A percentile compares a stretch with the other conserved stretches of the same genome.
Conservation (phyloP, 2,329 filamentous ascomycete genomes). For the Exophiala dermatitidis region DNA sequence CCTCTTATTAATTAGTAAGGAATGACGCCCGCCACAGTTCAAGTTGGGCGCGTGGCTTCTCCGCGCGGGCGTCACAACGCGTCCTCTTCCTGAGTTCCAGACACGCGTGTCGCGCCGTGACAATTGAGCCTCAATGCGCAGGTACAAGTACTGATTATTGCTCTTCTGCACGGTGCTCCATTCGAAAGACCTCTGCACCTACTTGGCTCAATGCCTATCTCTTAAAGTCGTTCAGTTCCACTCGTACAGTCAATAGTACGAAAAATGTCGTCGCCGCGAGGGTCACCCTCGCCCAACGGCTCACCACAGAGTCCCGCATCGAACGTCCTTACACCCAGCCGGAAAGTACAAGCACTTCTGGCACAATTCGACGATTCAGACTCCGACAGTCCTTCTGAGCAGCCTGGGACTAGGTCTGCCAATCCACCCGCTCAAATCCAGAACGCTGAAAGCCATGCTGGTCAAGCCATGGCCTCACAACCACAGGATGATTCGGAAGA, state of each 20-base stretch:
- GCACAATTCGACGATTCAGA: slow-evolving; percentile 44
- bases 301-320: slow-evolving; percentile 11
- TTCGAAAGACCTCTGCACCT: too few relatives aligned
- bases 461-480: background rate
- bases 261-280: slow-evolving; percentile 12
- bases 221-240: background rate
- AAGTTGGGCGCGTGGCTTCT: background rate
- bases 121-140: background rate
- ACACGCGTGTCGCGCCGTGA: background rate
- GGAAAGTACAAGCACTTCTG: slow-evolving; percentile 45
- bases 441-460: background rate
- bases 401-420: background rate
- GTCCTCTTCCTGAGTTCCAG: background rate
- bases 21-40: too few relatives aligned
- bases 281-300: slow-evolving; percentile 7
- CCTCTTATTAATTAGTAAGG: too few relatives aligned
- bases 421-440: background rate
- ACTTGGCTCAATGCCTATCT: background rate
- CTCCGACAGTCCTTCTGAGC: slow-evolving; percentile 6
- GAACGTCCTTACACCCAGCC: slow-evolving; percentile 30
- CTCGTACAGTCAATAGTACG: background rate
- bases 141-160: background rate
- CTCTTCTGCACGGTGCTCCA: too few relatives aligned
- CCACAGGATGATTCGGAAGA: slow-evolving; percentile 37
- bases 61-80: background rate